A percentile compares a stretch with the other conserved stretches of the same genome.
These are phyloP conservation scores for Melaleuca alternifolia DNA, from an alignment of 345 rosid species.

Conservation along the genomic window DNA sequence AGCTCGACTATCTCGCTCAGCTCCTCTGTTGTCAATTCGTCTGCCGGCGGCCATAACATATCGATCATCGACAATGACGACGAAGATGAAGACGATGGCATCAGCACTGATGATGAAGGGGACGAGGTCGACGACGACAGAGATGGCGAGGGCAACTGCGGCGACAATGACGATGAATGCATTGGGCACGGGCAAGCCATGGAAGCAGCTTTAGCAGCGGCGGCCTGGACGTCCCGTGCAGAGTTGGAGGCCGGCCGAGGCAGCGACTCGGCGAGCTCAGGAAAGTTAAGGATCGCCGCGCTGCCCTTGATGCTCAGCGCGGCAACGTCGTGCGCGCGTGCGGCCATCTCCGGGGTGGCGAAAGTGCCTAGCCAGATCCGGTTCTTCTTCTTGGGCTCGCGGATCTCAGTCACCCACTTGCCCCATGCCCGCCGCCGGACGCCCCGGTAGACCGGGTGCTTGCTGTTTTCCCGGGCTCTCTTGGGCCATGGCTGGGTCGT, in stretches of 20 bases:
- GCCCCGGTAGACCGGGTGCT: slow-evolving; percentile 44
- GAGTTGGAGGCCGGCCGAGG: slow-evolving; percentile 39
- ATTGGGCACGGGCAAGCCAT: slow-evolving; percentile 5
- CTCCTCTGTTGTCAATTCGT: neutral
- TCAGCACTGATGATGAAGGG: neutral
- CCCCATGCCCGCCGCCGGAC: slow-evolving; percentile 62
- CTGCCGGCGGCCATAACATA: neutral
- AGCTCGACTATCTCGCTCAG: slow-evolving; percentile 29
- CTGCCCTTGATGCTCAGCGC: slow-evolving; percentile 40
- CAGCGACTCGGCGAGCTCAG: slow-evolving; percentile 26
- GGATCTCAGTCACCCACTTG: slow-evolving; percentile 60
- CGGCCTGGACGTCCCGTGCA: slow-evolving; percentile 40
- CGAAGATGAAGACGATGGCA: neutral
- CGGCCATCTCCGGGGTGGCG: slow-evolving; percentile 56
- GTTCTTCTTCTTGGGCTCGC: slow-evolving; percentile 56
- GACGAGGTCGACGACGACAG: neutral
- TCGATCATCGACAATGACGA: neutral
- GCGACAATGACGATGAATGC: neutral
- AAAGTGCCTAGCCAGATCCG: slow-evolving; percentile 65
- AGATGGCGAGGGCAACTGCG: slow-evolving; percentile 4
- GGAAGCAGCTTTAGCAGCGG: slow-evolving; percentile 47
- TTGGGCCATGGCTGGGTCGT: neutral
- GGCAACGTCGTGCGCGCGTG: slow-evolving; percentile 60
- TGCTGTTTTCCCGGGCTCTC: slow-evolving; percentile 4
- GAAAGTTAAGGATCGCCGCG: slow-evolving; percentile 46